Percentiles rank a stretch among this genome's conserved stretches.
phyloP scores from a whole-genome alignment of 495 filamentous ascomycete genomes.

The Aspergillus ostianus region DNA sequence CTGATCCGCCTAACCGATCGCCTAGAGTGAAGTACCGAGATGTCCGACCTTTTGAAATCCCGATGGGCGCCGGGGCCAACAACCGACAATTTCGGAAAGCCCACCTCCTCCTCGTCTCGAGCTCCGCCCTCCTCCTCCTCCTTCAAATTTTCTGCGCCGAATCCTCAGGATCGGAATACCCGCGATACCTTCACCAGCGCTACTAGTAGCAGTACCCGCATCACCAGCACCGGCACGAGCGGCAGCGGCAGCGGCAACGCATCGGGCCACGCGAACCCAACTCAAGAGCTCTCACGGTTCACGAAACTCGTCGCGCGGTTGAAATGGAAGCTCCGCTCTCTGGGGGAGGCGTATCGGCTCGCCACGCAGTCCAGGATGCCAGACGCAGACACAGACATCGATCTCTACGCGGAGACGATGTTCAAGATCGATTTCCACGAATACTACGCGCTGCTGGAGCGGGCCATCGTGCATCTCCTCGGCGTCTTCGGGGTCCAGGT shows the following conservation, averaged over 20 bases:
- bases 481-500: slow-evolving; percentile 54
- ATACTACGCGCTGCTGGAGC: slow-evolving; percentile 65
- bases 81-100: no score
- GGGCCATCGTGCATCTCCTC: slow-evolving; percentile 59
- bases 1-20: no score
- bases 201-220: background rate
- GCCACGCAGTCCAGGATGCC: slow-evolving; percentile 30
- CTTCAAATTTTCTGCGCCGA: no score
- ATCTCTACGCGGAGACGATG: slow-evolving; percentile 54
- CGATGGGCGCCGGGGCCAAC: no score
- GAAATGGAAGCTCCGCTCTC: slow-evolving; percentile 60
- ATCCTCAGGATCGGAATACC: no score
- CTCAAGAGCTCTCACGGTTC: slow-evolving; percentile 51
- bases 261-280: slow-evolving; percentile 13
- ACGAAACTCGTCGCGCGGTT: slow-evolving; percentile 56
- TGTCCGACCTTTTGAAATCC: no score
- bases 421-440: slow-evolving; percentile 73
- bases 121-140: no score
- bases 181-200: background rate
- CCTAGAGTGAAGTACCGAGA: no score
- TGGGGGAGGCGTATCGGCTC: slow-evolving; percentile 50
- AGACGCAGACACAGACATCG: slow-evolving; percentile 15
- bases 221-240: slow-evolving; percentile 7
- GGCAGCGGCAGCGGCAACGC: no score
- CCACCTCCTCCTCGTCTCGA: no score